Base-by-base conservation (phyloP, 768 basidiomycete genomes). In the Suillus fuscotomentosus region DNA sequence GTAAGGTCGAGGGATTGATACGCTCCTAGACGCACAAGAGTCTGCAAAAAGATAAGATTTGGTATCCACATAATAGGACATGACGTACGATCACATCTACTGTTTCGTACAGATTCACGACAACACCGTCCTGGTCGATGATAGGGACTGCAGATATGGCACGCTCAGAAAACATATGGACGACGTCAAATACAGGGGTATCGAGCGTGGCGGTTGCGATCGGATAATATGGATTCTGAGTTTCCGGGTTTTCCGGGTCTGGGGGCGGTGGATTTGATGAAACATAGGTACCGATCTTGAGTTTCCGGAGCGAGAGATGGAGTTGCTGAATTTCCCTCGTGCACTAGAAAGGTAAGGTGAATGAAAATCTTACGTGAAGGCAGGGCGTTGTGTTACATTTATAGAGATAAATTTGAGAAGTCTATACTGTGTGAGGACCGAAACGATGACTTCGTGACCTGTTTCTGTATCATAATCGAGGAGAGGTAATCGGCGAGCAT, bases 341-440 rank as follows among this genome's bases (percentile, higher is more conserved):
- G 76, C 96, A 97, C 96, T 98, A 66, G 20, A 53, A 60, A 63
- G 22, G 54, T 63, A 57, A 65, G 53, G 65, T 66, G 60, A 67
- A 72, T 11, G 10, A 48, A 39, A 22, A 24, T 65, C 51, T n/a
- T 59, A 53, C 36, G 27, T 47, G 7, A 34, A n/a, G 50, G 48
- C 57, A 53, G 27, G 63, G 22, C 59, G 48, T 22, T 31, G 48
- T 55, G 86, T 63, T 71, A 97, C 97, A 77, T 99, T 99, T 72
- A 97, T 96, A 41, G 97, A 88, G 65, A 99, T 96, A 76, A 98
- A 99, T 77, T 99, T 99, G 79, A 99, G 89, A 17, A 99, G 90
- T 42, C 97, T 88, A 72, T 99, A 99, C 76, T 99, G 97, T 0
- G 97, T 99, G 63, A 99, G 81, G 5, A 99, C 96, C 27, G 92